Conservation (phyloP, 495 filamentous ascomycete species). For the Aspergillus haitiensis region DNA sequence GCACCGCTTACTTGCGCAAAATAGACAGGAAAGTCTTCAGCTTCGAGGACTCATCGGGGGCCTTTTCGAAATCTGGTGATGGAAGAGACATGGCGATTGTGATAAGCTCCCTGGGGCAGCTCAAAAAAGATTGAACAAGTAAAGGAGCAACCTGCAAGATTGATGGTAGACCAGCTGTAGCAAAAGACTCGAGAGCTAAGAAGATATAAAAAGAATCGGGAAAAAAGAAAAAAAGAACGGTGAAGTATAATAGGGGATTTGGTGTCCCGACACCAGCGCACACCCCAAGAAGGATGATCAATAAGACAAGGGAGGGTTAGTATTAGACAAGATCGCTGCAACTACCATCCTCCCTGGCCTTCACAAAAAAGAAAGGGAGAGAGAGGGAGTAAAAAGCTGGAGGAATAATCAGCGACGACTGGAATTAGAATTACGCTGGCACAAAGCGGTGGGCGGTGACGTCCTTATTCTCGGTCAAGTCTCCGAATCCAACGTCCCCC, state of each 20-base stretch:
- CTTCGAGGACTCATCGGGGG: constrained; percentile 77
- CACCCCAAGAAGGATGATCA: background rate
- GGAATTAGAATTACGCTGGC: constrained; percentile 11
- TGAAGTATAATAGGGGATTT: background rate
- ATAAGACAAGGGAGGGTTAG: background rate
- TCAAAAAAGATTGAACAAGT: background rate
- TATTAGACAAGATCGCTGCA: background rate
- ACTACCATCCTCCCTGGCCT: background rate
- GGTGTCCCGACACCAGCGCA: constrained; percentile 14
- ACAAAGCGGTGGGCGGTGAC: constrained; percentile 37
- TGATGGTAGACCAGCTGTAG: constrained; percentile 15
- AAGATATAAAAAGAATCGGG: background rate
- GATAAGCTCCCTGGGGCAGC: background rate
- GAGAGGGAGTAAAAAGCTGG: background rate
- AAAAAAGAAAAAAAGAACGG: background rate
- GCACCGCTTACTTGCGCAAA: constrained; percentile 65
- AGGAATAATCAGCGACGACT: background rate
- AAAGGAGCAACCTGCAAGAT: background rate
- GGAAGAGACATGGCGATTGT: constrained; percentile 31
- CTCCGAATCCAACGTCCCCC: constrained; percentile 2
- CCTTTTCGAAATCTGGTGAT: constrained; percentile 53
- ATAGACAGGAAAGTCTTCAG: constrained; percentile 81
- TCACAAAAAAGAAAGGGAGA: background rate
- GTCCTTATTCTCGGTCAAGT: constrained; percentile 19
- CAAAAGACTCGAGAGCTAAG: constrained; percentile 4